Conservation (phyloP, 768 basidiomycete species). For the Podaxis pistillaris region DNA sequence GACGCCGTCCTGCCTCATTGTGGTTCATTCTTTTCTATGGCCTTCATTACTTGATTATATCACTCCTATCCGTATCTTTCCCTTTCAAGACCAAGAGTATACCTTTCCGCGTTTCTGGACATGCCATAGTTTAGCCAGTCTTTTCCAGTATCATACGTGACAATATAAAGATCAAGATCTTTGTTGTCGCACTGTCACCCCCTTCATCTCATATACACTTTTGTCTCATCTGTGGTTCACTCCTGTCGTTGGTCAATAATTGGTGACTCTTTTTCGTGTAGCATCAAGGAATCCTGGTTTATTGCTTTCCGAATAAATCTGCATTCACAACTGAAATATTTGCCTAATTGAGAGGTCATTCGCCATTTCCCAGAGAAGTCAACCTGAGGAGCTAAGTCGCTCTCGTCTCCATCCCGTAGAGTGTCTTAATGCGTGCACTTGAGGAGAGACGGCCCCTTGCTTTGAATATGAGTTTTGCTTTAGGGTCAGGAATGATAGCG, state of each 20-base stretch:
- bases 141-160: background rate
- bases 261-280: background rate
- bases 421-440: background rate
- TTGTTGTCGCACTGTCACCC: background rate
- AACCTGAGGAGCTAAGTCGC: background rate
- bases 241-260: background rate
- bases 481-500: conserved; percentile 31
- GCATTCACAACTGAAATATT: background rate
- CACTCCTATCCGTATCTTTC: background rate
- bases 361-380: background rate
- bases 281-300: background rate
- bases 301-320: background rate
- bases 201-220: background rate
- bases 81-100: background rate
- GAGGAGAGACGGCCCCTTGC: conserved; percentile 15
- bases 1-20: background rate
- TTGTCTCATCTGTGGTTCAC: background rate
- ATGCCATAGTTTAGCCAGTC: background rate
- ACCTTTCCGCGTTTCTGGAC: background rate
- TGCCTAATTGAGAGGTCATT: too few relatives aligned
- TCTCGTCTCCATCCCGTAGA: background rate
- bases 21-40: background rate
- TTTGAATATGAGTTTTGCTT: conserved; percentile 30
- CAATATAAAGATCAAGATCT: background rate
- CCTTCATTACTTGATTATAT: background rate